Percentiles rank a stretch among this genome's conserved stretches.
Evolutionary conservation across 2,329 filamentous ascomycete species (phyloP).

Genomic region (Fusarium tupiense): DNA sequence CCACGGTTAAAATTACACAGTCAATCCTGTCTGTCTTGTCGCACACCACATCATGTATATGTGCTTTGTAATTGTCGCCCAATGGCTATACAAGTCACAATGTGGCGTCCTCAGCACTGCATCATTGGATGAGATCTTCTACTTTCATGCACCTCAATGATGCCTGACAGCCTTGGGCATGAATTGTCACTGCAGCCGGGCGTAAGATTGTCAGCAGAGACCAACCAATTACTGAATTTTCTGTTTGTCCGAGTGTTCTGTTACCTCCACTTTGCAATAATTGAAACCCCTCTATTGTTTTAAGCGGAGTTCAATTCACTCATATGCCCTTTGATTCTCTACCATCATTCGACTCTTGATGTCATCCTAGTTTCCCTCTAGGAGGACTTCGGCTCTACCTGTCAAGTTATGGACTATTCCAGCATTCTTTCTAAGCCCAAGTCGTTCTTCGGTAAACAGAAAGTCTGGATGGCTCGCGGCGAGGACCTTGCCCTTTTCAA

Average conservation of each 20-base stretch:
- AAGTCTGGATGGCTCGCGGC: neutral
- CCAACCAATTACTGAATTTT: fast-evolving
- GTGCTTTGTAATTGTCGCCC: neutral
- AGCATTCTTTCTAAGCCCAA: neutral
- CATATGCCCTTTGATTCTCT: neutral
- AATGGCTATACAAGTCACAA: neutral
- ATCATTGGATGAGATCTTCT: neutral
- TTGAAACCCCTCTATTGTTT: too few relatives aligned
- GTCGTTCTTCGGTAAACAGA: neutral
- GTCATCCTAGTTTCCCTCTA: fast-evolving
- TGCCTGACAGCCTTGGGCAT: neutral
- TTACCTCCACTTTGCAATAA: fast-evolving
- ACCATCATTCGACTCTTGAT: fast-evolving
- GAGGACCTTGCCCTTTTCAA: fast-evolving
- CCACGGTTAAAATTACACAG: neutral
- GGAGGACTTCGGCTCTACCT: fast-evolving
- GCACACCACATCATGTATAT: too few relatives aligned
- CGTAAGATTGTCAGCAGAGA: fast-evolving
- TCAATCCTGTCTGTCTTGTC: neutral
- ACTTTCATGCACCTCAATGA: neutral
- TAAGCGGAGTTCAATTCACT: fast-evolving
- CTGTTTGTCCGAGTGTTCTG: neutral
- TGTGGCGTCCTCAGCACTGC: fast-evolving
- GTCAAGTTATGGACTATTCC: neutral
- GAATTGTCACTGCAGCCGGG: fast-evolving